A percentile compares a stretch with the other conserved stretches of the same genome.
Conservation (phyloP, 495 filamentous ascomycete genomes). For the Penicillium coprophilum region DNA sequence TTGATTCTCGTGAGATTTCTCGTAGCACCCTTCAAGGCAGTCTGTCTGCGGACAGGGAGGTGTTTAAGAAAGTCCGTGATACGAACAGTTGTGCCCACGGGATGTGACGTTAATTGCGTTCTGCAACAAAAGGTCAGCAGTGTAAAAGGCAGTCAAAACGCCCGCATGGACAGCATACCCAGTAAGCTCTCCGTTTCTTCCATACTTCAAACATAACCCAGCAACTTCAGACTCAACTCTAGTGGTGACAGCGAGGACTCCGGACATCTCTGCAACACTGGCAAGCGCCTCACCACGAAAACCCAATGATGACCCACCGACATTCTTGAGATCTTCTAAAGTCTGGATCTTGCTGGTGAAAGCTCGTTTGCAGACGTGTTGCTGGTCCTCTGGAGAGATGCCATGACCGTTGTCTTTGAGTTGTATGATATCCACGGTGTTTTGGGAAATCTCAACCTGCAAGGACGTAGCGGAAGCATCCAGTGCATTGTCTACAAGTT, state of each 20-base stretch:
- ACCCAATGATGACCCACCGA: conserved; percentile 70
- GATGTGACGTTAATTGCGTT: conserved; percentile 55
- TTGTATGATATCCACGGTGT: conserved; percentile 80
- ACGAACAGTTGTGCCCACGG: conserved; percentile 76
- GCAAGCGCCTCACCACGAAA: conserved; percentile 89
- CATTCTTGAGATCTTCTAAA: conserved; percentile 64
- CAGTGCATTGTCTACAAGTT: conserved; percentile 88
- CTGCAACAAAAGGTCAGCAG: conserved; percentile 25
- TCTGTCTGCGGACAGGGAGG: conserved; percentile 74
- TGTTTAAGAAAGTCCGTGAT: conserved; percentile 65
- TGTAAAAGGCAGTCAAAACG: not conserved
- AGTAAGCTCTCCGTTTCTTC: conserved; percentile 49
- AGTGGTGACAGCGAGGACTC: conserved; percentile 65
- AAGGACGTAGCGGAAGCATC: conserved; percentile 78
- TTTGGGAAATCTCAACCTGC: conserved; percentile 68
- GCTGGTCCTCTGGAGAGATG: conserved; percentile 69
- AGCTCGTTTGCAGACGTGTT: conserved; percentile 63
- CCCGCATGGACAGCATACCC: conserved; percentile 30
- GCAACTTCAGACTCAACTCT: conserved; percentile 68
- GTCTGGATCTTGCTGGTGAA: conserved; percentile 84
- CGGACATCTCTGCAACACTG: conserved; percentile 68
- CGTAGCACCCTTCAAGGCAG: conserved; percentile 56
- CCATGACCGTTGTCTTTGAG: conserved; percentile 89
- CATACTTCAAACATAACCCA: conserved; percentile 54
- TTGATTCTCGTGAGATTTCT: conserved; percentile 66